Evolutionary conservation across 306 rosid species (phyloP).

Genomic region (Prinsepia uniflora): DNA sequence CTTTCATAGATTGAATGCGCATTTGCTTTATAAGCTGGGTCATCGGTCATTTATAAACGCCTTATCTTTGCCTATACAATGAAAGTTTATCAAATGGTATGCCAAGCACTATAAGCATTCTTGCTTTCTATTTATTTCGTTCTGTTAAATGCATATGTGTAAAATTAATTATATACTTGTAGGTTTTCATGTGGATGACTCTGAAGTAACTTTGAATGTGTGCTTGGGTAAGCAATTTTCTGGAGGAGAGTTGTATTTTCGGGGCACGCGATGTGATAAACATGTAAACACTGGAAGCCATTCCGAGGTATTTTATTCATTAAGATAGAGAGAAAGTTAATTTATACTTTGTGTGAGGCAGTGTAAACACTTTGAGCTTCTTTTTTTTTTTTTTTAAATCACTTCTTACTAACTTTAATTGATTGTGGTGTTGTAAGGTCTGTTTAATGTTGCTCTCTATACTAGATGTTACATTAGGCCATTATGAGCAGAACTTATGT

Average conservation of each 20-base stretch:
- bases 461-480: too few species aligned
- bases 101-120: background rate
- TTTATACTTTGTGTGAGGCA: conserved; percentile 20
- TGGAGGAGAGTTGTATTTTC: conserved; percentile 81
- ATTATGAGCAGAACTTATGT: too few species aligned
- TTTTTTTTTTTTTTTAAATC: background rate
- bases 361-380: background rate
- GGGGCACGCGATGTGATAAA: conserved; percentile 84
- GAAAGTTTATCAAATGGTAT: background rate
- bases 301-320: conserved; percentile 47
- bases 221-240: conserved; percentile 83
- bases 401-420: background rate
- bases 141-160: conserved; percentile 10
- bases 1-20: background rate
- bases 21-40: background rate
- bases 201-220: conserved; percentile 82
- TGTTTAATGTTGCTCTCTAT: too few species aligned
- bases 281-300: conserved; percentile 64
- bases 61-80: background rate
- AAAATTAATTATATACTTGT: conserved; percentile 22
- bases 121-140: background rate
- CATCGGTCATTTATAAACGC: background rate
- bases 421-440: background rate
- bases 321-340: conserved; percentile 3
- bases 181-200: conserved; percentile 90